phyloP scores from a whole-genome alignment of 371 early-diverging fungal genomes.

The Entomophthora muscae region DNA sequence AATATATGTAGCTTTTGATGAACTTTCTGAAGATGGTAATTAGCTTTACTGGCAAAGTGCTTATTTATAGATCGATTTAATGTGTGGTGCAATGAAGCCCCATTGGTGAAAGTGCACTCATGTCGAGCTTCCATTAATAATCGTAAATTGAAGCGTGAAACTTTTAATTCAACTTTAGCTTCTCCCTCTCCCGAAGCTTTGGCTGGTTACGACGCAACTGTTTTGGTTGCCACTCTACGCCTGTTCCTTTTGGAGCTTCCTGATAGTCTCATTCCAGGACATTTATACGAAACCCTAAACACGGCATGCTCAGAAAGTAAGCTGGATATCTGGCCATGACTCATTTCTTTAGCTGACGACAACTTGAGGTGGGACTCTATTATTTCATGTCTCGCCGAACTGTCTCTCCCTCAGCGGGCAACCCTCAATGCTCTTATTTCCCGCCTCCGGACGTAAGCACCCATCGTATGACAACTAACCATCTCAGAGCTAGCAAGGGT shows the following conservation, averaged over 20 bases:
- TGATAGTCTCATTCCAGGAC: neutral
- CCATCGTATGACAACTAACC: neutral
- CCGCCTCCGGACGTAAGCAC: neutral
- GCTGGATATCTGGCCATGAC: neutral
- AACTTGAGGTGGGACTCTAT: neutral
- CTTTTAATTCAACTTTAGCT: neutral
- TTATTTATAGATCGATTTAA: neutral
- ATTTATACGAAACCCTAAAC: constrained; percentile 2
- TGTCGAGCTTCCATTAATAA: too few relatives aligned
- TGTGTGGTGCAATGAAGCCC: neutral
- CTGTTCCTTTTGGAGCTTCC: neutral
- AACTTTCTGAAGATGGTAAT: too few relatives aligned
- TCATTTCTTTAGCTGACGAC: neutral
- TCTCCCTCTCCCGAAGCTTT: neutral
- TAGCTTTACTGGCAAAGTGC: too few relatives aligned
- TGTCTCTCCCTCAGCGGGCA: neutral
- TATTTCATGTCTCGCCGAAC: neutral
- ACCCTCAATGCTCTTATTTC: neutral
- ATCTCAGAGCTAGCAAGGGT: neutral
- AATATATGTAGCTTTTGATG: too few relatives aligned
- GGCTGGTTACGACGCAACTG: neutral
- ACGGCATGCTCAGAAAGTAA: neutral
- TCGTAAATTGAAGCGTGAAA: too few relatives aligned
- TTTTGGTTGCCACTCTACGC: neutral
- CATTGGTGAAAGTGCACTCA: neutral